These are phyloP conservation scores for Pleurotus tuoliensis DNA, from an alignment of 768 basidiomycete species.

Conservation along the genomic window DNA sequence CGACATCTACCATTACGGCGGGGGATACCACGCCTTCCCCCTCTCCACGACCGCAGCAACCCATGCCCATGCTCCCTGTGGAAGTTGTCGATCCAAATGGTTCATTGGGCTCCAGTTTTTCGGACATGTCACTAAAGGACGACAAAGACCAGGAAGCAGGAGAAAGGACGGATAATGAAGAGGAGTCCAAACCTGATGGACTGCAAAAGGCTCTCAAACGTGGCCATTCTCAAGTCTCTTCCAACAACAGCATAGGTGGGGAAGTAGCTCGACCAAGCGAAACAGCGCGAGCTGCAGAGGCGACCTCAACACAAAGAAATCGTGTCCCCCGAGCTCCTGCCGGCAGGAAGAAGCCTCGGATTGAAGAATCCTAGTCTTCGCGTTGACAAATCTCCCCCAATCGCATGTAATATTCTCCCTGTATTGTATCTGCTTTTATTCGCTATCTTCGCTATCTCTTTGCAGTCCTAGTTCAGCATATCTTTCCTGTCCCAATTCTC, in stretches of 20 bases:
- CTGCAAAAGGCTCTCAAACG: neutral
- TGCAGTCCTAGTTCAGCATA: no score
- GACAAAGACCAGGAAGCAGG: neutral
- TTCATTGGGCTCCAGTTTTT: constrained; percentile 1
- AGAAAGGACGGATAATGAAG: neutral
- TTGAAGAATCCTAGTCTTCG: neutral
- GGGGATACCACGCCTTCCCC: neutral
- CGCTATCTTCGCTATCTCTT: no score
- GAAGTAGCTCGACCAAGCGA: neutral
- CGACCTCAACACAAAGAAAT: no score
- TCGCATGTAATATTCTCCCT: no score
- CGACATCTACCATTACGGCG: neutral
- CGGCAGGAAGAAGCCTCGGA: neutral
- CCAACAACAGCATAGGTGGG: neutral
- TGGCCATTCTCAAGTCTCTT: constrained; percentile 3
- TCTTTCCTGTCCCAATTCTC: no score
- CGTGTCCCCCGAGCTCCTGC: neutral
- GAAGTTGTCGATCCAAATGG: neutral
- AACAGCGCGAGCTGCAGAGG: neutral
- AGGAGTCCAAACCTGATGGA: neutral
- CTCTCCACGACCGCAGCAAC: neutral
- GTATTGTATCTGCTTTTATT: no score
- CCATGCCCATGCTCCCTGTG: neutral
- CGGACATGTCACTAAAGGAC: constrained; percentile 3
- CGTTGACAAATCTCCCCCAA: no score